Conservation (phyloP, 208 protist species). For the Leishmania guyanensis region DNA sequence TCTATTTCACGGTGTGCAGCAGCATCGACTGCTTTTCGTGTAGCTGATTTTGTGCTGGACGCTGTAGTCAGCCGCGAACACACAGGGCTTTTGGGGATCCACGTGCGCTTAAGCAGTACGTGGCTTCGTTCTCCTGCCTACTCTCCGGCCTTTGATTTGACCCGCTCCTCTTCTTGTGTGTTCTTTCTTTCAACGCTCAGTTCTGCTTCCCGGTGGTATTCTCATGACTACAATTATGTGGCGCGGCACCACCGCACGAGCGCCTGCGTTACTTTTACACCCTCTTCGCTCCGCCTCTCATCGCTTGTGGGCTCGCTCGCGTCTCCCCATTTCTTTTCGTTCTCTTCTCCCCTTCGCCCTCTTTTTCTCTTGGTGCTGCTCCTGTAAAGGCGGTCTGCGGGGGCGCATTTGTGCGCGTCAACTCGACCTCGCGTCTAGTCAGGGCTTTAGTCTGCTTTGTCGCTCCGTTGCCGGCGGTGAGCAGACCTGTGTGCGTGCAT, state of each 20-base stretch:
- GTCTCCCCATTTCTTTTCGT: not conserved
- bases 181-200: not conserved
- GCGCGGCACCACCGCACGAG: not conserved
- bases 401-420: not conserved
- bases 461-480: not conserved
- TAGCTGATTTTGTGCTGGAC: not conserved
- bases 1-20: no score
- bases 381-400: not conserved
- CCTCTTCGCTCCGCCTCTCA: not conserved
- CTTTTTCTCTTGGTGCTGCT: not conserved
- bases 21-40: not conserved
- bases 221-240: not conserved
- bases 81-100: not conserved
- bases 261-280: not conserved
- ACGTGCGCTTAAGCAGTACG: not conserved
- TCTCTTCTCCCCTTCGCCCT: not conserved
- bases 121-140: not conserved
- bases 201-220: not conserved
- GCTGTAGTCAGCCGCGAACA: no score
- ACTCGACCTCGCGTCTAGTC: not conserved
- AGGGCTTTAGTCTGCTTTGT: not conserved
- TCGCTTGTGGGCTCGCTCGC: not conserved
- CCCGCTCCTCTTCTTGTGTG: not conserved
- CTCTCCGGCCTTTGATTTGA: not conserved
- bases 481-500: not conserved